phyloP scores from a whole-genome alignment of 192 early-diverging fungal genomes.

The Linnemannia elongata region DNA sequence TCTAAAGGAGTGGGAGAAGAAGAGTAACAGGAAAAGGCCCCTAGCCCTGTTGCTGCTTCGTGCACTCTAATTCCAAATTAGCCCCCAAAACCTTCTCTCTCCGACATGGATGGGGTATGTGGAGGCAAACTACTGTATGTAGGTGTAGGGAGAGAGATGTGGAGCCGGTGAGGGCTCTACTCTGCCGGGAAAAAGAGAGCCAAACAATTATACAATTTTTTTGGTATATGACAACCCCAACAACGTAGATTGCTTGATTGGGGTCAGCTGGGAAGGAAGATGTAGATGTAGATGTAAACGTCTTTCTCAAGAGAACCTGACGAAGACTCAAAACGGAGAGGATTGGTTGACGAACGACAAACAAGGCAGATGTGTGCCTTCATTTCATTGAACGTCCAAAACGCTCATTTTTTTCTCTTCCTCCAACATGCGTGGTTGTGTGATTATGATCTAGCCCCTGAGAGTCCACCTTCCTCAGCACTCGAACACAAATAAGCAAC shows the following conservation, averaged over 20 bases:
- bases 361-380: too few species aligned
- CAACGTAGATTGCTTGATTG: neutral
- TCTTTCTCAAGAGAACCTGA: neutral
- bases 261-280: neutral
- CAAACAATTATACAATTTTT: neutral
- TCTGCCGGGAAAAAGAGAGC: neutral
- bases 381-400: neutral
- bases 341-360: neutral
- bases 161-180: neutral
- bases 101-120: neutral
- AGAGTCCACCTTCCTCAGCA: neutral
- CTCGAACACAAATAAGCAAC: neutral
- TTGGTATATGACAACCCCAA: neutral
- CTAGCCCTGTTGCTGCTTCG: neutral
- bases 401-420: neutral
- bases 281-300: slow-evolving; percentile 2
- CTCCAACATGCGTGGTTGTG: neutral
- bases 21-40: neutral
- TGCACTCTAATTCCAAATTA: neutral
- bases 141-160: neutral
- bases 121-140: neutral
- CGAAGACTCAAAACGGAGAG: neutral
- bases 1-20: neutral
- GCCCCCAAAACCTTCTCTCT: neutral
- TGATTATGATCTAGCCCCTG: neutral